These are phyloP conservation scores for Helicocarpus griseus DNA, from an alignment of 2,329 filamentous ascomycete species.

Conservation along the genomic window DNA sequence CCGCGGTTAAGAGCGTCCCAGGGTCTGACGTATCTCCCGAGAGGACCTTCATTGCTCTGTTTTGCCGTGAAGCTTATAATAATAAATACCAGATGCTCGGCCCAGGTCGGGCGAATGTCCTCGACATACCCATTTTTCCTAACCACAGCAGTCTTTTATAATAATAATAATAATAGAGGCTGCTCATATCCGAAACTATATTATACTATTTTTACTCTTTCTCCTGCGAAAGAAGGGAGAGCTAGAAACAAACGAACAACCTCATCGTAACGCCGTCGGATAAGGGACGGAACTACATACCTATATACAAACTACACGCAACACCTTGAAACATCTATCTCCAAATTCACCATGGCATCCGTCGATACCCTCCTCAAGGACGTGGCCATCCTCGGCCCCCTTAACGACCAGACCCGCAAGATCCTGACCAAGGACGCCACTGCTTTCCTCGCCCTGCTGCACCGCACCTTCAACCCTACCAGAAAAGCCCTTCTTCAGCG, in stretches of 20 bases:
- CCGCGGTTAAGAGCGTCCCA: background rate
- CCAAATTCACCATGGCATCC: constrained; percentile 48
- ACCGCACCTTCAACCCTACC: constrained; percentile 84
- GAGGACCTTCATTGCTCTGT: background rate
- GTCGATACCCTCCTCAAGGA: constrained; percentile 74
- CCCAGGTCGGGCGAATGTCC: background rate
- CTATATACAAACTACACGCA: no score
- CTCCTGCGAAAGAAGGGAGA: no score
- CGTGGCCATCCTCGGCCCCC: constrained; percentile 71
- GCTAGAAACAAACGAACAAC: no score
- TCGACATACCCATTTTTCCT: background rate
- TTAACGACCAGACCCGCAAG: constrained; percentile 73
- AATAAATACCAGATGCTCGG: constrained; percentile 4
- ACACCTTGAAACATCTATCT: no score
- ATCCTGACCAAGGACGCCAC: constrained; percentile 85
- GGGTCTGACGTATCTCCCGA: constrained; percentile 4
- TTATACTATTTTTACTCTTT: no score
- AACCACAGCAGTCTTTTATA: background rate
- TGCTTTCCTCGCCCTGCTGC: constrained; percentile 85
- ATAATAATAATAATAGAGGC: background rate
- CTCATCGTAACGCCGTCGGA: no score
- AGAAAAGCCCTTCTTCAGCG: constrained; percentile 84
- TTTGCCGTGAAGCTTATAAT: background rate
- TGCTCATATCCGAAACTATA: background rate
- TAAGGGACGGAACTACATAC: no score